phyloP scores from a whole-genome alignment of 2,329 filamentous ascomycete species.

The Diaporthe sp. region DNA sequence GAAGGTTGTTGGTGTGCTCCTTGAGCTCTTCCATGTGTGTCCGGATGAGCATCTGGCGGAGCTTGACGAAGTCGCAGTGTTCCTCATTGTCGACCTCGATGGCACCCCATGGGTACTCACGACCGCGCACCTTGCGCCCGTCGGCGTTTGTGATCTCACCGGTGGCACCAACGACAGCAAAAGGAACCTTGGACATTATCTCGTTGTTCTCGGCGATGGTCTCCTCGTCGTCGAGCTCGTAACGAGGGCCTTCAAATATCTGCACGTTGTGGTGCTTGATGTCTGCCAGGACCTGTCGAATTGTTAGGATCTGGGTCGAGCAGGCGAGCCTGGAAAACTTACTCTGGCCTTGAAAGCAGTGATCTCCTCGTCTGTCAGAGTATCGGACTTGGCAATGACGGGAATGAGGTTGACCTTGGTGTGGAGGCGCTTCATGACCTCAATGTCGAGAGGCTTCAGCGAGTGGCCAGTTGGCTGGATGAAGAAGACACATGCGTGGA shows the following conservation, averaged over 20 bases:
- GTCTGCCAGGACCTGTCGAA: constrained; percentile 87
- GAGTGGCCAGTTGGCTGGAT: constrained; percentile 99
- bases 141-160: constrained; percentile 92
- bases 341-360: constrained; percentile 95
- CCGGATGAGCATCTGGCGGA: constrained; percentile 99
- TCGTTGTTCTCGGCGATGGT: constrained; percentile 99
- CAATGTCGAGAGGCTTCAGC: constrained; percentile 97
- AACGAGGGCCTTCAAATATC: constrained; percentile 98
- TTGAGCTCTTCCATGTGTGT: constrained; percentile 99
- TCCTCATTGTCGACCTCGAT: constrained; percentile 99
- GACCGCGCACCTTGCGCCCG: constrained; percentile 95
- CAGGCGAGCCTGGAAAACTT: constrained; percentile 57
- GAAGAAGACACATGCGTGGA: constrained; percentile 99
- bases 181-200: constrained; percentile 99
- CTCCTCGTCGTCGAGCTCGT: constrained; percentile 99
- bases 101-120: constrained; percentile 97
- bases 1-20: constrained; percentile 98
- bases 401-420: constrained; percentile 99
- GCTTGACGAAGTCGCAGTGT: constrained; percentile 99
- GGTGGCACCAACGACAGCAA: constrained; percentile 97
- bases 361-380: constrained; percentile 97
- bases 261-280: constrained; percentile 98
- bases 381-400: constrained; percentile 98
- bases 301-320: constrained; percentile 33
- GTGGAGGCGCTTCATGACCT: constrained; percentile 99